Conservation (phyloP, 176 grass and related monocot genomes). For the Bromus sterilis region DNA sequence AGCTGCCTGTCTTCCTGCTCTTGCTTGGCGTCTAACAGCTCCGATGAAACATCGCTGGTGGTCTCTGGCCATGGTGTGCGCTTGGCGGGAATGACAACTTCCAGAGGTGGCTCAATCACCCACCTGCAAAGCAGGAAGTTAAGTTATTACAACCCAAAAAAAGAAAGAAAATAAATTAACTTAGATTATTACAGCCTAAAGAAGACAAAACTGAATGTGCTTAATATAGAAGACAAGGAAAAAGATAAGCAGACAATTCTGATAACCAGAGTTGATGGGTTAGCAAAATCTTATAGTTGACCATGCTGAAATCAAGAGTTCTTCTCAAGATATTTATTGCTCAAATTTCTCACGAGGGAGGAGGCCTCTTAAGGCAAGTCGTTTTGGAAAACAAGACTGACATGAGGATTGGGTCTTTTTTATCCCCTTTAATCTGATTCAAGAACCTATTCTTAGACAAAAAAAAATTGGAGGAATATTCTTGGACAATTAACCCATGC, state of each 20-base stretch:
- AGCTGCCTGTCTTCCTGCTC: conserved; percentile 41
- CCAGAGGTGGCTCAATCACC: conserved; percentile 84
- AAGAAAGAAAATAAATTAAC: not conserved
- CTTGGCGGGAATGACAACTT: conserved; percentile 67
- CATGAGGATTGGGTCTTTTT: not conserved
- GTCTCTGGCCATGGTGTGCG: conserved; percentile 84
- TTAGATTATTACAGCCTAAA: not conserved
- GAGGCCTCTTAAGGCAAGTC: not conserved
- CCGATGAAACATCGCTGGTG: conserved; percentile 23
- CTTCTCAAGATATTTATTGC: not conserved
- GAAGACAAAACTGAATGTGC: not conserved
- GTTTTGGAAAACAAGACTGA: not conserved
- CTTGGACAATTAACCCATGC: not conserved
- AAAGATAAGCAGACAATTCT: not conserved
- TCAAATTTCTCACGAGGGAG: not conserved
- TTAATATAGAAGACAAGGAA: not conserved
- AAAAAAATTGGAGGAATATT: not conserved
- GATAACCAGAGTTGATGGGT: not conserved
- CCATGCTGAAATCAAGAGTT: not conserved
- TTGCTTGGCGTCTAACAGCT: conserved; percentile 31
- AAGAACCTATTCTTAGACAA: not conserved
- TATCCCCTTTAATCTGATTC: not conserved
- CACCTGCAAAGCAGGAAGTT: conserved; percentile 42
- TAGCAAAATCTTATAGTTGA: not conserved
- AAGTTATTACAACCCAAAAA: not conserved